These are phyloP conservation scores for Elasticomyces elasticus DNA, from an alignment of 495 filamentous ascomycete species.

Conservation along the genomic window DNA sequence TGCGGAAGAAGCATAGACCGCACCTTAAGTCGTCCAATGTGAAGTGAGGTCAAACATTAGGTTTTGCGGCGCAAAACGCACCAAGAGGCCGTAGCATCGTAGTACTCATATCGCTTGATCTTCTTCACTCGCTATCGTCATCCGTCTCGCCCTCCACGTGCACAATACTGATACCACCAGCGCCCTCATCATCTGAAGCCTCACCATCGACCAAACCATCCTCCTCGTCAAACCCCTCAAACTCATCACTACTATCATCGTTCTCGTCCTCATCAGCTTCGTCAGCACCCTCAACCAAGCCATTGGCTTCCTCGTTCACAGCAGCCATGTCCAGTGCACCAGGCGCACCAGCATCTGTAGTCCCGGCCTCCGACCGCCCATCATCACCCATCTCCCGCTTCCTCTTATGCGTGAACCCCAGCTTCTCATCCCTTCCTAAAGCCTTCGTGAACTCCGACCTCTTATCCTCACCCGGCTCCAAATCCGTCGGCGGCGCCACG, in stretches of 20 bases:
- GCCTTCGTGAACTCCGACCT: no score
- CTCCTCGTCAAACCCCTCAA: conserved; percentile 13
- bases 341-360: no score
- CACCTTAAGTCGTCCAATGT: no score
- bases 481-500: conserved; percentile 59
- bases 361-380: conserved; percentile 8
- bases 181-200: not conserved
- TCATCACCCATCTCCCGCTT: conserved; percentile 20
- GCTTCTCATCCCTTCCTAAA: conserved; percentile 35
- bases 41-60: no score
- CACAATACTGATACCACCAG: not conserved
- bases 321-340: conserved; percentile 3
- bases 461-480: conserved; percentile 21
- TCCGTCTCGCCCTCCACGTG: not conserved
- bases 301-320: conserved; percentile 19
- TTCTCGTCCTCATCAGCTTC: conserved; percentile 19
- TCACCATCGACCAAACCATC: conserved; percentile 10
- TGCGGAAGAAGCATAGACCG: no score
- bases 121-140: not conserved
- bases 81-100: no score
- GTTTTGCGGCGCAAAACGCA: no score
- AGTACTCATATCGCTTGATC: no score
- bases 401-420: conserved; percentile 17
- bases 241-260: conserved; percentile 16
- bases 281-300: conserved; percentile 12